A percentile compares a stretch with the other conserved stretches of the same genome.
Evolutionary conservation across 1,284 basidiomycete genomes (phyloP).

Genomic region (Cryptococcus depauperatus): DNA sequence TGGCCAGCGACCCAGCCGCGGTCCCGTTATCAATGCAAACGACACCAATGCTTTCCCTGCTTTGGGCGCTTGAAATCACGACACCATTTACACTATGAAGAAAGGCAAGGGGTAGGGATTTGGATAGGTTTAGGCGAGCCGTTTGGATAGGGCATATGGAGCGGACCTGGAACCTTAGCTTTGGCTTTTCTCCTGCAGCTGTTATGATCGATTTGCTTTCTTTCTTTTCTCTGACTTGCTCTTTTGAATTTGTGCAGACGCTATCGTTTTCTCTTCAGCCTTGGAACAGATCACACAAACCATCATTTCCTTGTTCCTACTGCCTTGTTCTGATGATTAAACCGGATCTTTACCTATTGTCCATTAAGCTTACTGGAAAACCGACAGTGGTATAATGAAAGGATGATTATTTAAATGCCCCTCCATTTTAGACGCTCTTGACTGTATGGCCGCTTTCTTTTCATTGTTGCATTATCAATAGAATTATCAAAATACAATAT

Average conservation of each 20-base stretch:
- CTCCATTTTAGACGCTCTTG: too few species aligned
- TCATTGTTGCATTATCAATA: too few species aligned
- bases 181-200: not conserved
- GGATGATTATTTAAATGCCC: too few species aligned
- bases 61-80: conserved; percentile 45
- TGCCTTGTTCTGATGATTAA: too few species aligned
- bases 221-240: not conserved
- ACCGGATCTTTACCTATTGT: too few species aligned
- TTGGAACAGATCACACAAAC: too few species aligned
- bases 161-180: not conserved
- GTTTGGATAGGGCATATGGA: not conserved
- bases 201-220: not conserved
- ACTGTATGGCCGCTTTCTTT: too few species aligned
- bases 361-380: too few species aligned
- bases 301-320: too few species aligned
- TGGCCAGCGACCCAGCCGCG: conserved; percentile 29
- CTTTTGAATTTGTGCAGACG: not conserved
- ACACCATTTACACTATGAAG: not conserved
- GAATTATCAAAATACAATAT: too few species aligned
- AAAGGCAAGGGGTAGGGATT: not conserved
- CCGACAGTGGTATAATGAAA: too few species aligned
- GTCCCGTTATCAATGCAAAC: conserved; percentile 54
- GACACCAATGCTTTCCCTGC: conserved; percentile 79
- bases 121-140: not conserved
- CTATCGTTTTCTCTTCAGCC: too few species aligned